Percentiles rank a stretch among this genome's conserved stretches.
Conservation (phyloP, 2,329 filamentous ascomycete species). For the Penicillium sp. region DNA sequence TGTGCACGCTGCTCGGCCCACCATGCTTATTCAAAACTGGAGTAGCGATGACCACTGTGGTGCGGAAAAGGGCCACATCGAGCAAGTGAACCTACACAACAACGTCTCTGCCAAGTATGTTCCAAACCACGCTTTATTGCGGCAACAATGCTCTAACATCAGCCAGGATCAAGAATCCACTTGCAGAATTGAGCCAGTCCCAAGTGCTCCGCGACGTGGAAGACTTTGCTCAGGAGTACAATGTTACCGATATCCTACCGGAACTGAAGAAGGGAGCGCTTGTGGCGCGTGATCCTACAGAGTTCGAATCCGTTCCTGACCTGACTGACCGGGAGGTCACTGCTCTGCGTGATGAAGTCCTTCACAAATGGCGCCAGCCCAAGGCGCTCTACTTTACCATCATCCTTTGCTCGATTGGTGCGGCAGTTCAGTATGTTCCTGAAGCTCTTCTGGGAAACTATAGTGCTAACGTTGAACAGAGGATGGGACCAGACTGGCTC, state of each 20-base stretch:
- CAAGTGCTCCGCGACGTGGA: conserved; percentile 44
- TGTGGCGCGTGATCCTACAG: conserved; percentile 49
- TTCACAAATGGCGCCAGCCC: conserved; percentile 53
- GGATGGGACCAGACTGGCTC: conserved; percentile 37
- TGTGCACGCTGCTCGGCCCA: background rate
- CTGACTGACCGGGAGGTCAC: conserved; percentile 44
- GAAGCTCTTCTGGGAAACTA: background rate
- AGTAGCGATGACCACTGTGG: conserved; percentile 8
- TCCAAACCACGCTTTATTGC: background rate
- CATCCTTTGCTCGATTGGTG: conserved; percentile 52
- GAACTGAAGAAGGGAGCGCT: conserved; percentile 50
- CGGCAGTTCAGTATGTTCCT: conserved; percentile 49
- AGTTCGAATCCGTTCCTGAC: conserved; percentile 45
- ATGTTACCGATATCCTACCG: conserved; percentile 41
- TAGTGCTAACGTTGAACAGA: conserved; percentile 11
- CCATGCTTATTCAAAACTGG: conserved; percentile 2
- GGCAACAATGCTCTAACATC: background rate
- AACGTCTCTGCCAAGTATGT: conserved; percentile 28
- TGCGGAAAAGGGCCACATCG: conserved; percentile 17
- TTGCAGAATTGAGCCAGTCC: conserved; percentile 40
- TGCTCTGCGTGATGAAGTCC: conserved; percentile 46
- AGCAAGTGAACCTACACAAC: conserved; percentile 26
- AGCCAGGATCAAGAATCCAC: conserved; percentile 48
- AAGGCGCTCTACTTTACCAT: conserved; percentile 50
- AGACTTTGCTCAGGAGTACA: conserved; percentile 42